A percentile compares a stretch with the other conserved stretches of the same genome.
These are phyloP conservation scores for Mrakia blollopis DNA, from an alignment of 768 basidiomycete genomes.

Conservation along the genomic window DNA sequence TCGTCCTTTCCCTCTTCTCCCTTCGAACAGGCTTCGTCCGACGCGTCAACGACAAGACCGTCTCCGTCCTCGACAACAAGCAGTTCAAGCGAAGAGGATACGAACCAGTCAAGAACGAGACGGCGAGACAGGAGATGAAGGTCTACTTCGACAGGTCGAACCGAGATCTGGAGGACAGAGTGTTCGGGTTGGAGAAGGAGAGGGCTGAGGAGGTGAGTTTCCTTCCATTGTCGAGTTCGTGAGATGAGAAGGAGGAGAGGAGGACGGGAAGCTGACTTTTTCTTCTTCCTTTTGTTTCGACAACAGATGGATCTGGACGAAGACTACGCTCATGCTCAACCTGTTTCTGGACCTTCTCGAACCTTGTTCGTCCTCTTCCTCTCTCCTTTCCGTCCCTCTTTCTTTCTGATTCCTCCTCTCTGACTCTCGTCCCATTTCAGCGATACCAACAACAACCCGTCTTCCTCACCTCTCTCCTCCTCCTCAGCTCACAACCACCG, in stretches of 20 bases:
- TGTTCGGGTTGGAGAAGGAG: background rate
- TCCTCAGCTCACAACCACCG: background rate
- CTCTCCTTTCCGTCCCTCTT: background rate
- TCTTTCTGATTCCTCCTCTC: background rate
- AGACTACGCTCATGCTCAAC: background rate
- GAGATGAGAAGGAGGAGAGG: background rate
- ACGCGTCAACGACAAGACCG: background rate
- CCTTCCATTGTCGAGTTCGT: background rate
- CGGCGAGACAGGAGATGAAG: background rate
- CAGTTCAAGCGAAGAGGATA: background rate
- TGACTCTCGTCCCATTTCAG: too few relatives aligned
- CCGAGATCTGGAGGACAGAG: background rate
- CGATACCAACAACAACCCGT: background rate
- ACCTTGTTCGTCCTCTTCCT: background rate
- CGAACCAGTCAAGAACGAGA: slow-evolving; percentile 13
- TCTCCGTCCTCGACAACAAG: background rate
- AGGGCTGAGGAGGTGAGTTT: background rate
- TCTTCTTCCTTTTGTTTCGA: background rate
- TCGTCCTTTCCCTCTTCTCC: background rate
- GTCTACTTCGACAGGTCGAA: slow-evolving; percentile 5
- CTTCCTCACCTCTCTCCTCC: background rate
- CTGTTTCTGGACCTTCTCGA: background rate
- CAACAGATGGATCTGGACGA: slow-evolving; percentile 8
- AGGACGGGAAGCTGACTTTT: background rate
- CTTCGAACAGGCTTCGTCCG: background rate